Base-by-base conservation (phyloP, 2,329 filamentous ascomycete genomes). In the Apiospora pterosperma region DNA sequence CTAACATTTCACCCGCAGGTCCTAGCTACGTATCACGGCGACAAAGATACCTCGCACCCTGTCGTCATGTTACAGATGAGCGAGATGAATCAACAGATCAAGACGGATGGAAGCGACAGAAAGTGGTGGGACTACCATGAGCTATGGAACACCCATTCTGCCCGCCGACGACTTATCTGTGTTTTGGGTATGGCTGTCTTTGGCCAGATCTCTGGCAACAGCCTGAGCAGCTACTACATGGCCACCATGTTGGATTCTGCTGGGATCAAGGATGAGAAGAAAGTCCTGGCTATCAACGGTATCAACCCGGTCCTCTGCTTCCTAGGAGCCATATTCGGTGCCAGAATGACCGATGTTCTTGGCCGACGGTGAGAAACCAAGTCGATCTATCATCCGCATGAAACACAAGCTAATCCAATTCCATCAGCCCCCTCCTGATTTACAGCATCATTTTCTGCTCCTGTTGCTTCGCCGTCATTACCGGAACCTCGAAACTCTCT, bases 41-140 rank as follows among this genome's bases (percentile, higher is more conserved):
- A 86, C 52, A 84, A 84, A 31, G 73, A 62, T 41, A 7, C 84
- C 14, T 12, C 28, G 21, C 81, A 83, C 64, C 77, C 83, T 2
- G 81, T 84, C 67, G 84, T 86, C 3, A 77, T 80, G 68, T 77
- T 86, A 3, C 81, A 85, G 70, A 78, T 85, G 66, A 79, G 81
- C 68, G 82, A 86, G 65, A 80, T 84, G 76, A 70, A 78, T 10
- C 71, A 72, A n/a, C 78, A 80, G 63, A 81, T 81, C 61, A 78
- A 80, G n/a, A 76, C 76, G 8, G 80, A 84, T 62, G 82, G 81
- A 8, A 81, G 82, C 1, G 84, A 85, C 66, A 85, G 85, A 75
- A 77, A 79, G 59, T 85, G 82, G 82, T 85, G 82, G 81, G 84
- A 86, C 69, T 86, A 85, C 68, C 76, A 78, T 59, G 83, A 83